Evolutionary conservation across 345 rosid species (phyloP), one percentile per base, ranked within the genome.

Genomic region (Eucalyptus lansdowneana): DNA sequence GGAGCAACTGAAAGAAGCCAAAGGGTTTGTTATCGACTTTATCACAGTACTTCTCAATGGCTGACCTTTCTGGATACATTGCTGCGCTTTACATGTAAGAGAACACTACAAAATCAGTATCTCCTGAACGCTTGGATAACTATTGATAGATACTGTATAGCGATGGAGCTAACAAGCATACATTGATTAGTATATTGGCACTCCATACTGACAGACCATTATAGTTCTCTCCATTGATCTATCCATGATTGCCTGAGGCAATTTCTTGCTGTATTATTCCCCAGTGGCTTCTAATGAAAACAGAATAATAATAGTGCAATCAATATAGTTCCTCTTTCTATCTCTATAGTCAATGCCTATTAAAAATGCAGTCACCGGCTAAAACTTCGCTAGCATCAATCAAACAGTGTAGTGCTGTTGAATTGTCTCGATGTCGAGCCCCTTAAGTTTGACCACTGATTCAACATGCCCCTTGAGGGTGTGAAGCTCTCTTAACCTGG

Each of bases 401-500:
- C 94, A 97, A 86, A 96, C 94, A 24, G 98, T 97, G 94, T 96
- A 96, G 91, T 96, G 97, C 87, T 97, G 98, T 89, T 97, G 98
- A 86, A 96, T 95, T 89, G 99, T 94, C 45, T 95, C 97, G 10
- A 96, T 96, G 93, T 97, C 98, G 31, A 97, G 96, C 90, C 99
- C 99, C 90, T 97, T 97, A 89, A 96, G 97, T 88, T 96, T 96
- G 92, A 97, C 99, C 31, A 97, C 99, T 15, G 99, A 97, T 92
- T 96, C 99, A 31, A 96, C 97, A 76, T 96, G 99, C 5, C 99
- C 97, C 94, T 97, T 96, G 44, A 97, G 96, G 2, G 99, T 96
- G 76, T 96, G 98, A 86, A 96, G 95, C 93, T 97, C 99, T 90
- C 99, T 94, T 89, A 96, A 91, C 96, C 98, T 97, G 93, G 60